A percentile compares a stretch with the other conserved stretches of the same genome.
phyloP scores from a whole-genome alignment of 1,284 basidiomycete genomes.

The Ustilago curta region DNA sequence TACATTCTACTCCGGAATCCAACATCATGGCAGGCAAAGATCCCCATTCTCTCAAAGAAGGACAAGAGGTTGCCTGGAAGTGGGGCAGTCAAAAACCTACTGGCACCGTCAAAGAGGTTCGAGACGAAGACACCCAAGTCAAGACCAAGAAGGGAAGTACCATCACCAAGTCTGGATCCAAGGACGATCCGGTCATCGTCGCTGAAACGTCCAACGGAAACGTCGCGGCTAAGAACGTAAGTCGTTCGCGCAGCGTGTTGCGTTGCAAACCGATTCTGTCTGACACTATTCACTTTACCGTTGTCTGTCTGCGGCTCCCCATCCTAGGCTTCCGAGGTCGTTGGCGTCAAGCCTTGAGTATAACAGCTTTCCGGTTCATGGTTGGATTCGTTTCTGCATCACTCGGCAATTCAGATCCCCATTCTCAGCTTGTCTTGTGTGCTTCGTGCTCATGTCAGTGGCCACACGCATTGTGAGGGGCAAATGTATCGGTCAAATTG shows the following conservation, averaged over 20 bases:
- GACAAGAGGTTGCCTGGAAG: conserved; percentile 52
- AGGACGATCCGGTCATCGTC: conserved; percentile 52
- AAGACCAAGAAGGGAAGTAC: conserved; percentile 57
- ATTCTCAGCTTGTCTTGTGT: too few relatives aligned
- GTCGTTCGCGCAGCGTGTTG: conserved; percentile 6
- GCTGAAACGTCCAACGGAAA: conserved; percentile 47
- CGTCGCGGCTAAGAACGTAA: conserved; percentile 58
- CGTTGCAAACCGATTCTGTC: background rate
- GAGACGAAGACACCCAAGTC: conserved; percentile 47
- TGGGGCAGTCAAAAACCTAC: conserved; percentile 53
- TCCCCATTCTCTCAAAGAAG: conserved; percentile 39
- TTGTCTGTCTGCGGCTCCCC: background rate
- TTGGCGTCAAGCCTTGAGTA: conserved; percentile 51
- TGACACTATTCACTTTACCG: background rate
- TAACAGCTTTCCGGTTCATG: too few relatives aligned
- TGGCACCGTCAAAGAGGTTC: conserved; percentile 57
- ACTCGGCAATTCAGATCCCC: too few relatives aligned
- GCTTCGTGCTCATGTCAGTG: too few relatives aligned
- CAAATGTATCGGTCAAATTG: too few relatives aligned
- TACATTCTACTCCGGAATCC: too few relatives aligned
- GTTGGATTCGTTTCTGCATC: too few relatives aligned
- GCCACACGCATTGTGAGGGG: too few relatives aligned
- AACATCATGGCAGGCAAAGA: conserved; percentile 25
- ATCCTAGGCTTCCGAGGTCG: conserved; percentile 48
- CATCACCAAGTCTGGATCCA: conserved; percentile 47